Evolutionary conservation across 129 eudicot species (phyloP).

Genomic region (Smallanthus sonchifolius): DNA sequence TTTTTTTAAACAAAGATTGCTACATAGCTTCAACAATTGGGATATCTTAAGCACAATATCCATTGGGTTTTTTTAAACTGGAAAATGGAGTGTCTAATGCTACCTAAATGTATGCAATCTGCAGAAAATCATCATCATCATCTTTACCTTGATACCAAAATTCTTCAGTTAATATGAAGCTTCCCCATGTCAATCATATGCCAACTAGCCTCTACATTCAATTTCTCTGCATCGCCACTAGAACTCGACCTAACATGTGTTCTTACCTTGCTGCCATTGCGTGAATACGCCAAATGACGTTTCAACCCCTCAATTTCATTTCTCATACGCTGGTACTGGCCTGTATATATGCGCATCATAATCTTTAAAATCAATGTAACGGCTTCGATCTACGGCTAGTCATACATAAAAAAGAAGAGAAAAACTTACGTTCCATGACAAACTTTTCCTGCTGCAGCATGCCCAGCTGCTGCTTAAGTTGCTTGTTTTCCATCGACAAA

Average conservation of each 20-base stretch:
- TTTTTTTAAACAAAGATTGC: neutral
- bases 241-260: conserved; percentile 37
- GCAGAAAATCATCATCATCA: conserved; percentile 7
- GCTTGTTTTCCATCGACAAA: conserved; percentile 57
- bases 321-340: conserved; percentile 45
- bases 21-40: conserved; percentile 13
- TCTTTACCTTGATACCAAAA: conserved; percentile 9
- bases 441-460: conserved; percentile 61
- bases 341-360: conserved; percentile 30
- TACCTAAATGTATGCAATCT: conserved; percentile 26
- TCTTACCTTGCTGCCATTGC: conserved; percentile 21
- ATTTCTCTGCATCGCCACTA: conserved; percentile 28
- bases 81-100: conserved; percentile 6
- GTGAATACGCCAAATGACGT: conserved; percentile 27
- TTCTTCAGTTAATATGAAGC: conserved; percentile 53
- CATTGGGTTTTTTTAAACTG: neutral
- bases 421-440: conserved; percentile 55
- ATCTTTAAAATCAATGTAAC: neutral
- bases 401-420: neutral
- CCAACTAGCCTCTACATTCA: conserved; percentile 43
- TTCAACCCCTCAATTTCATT: conserved; percentile 59
- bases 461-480: conserved; percentile 60
- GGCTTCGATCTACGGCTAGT: neutral
- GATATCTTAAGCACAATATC: conserved; percentile 10
- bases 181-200: conserved; percentile 54